phyloP scores from a whole-genome alignment of 225 moss, liverwort and hornwort genomes.

The Bryoerythrophyllum caledonicum region DNA sequence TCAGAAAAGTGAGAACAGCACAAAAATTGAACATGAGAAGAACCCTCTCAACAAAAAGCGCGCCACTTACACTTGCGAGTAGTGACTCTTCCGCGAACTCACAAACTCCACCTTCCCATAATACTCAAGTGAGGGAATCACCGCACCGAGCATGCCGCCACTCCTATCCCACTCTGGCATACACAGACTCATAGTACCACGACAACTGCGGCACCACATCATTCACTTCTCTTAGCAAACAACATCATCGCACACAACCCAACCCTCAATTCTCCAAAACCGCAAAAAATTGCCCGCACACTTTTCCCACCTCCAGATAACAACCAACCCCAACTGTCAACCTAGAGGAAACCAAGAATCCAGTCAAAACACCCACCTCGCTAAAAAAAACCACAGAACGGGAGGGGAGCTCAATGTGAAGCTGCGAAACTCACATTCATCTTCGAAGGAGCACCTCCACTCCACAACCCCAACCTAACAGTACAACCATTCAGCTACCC shows the following conservation, averaged over 20 bases:
- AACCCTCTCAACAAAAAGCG: background rate
- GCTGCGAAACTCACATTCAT: constrained; percentile 33
- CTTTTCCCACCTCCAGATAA: no score
- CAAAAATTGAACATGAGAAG: background rate
- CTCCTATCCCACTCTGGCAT: constrained; percentile 77
- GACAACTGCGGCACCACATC: constrained; percentile 42
- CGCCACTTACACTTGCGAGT: constrained; percentile 68
- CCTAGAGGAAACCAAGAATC: no score
- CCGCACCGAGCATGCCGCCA: constrained; percentile 68
- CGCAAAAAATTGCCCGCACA: background rate
- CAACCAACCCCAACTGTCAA: no score
- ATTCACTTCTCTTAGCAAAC: constrained; percentile 22
- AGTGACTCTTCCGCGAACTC: constrained; percentile 54
- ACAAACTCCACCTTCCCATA: constrained; percentile 67
- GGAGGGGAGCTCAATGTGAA: constrained; percentile 11
- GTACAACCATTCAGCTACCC: constrained; percentile 16
- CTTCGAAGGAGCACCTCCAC: constrained; percentile 23
- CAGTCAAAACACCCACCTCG: constrained; percentile 3
- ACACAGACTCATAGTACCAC: constrained; percentile 83
- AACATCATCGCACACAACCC: background rate
- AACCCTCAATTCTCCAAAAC: background rate
- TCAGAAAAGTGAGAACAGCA: constrained; percentile 4
- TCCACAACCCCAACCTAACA: constrained; percentile 28
- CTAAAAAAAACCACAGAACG: background rate
- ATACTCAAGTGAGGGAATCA: constrained; percentile 50